phyloP scores from a whole-genome alignment of 1,284 basidiomycete genomes.

The Tetrapyrgos nigripes region DNA sequence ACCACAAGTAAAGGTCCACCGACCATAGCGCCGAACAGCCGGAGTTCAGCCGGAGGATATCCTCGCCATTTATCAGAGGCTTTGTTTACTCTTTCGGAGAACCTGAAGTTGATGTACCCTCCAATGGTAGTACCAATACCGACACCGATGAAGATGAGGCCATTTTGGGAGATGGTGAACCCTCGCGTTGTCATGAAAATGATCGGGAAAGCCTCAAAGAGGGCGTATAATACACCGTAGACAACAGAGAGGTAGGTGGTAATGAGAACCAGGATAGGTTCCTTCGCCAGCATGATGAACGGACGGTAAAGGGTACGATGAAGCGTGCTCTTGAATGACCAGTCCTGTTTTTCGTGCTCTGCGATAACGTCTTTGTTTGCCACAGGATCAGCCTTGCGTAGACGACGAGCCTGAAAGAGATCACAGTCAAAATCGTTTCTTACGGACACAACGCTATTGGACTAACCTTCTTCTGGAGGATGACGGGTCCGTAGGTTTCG shows the following conservation, averaged over 20 bases:
- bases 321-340: conserved; percentile 56
- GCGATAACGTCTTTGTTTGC: conserved; percentile 55
- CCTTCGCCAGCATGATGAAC: conserved; percentile 68
- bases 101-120: conserved; percentile 49
- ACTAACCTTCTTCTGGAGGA: conserved; percentile 26
- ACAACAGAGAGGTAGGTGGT: conserved; percentile 74
- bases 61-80: conserved; percentile 60
- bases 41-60: conserved; percentile 65
- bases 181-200: conserved; percentile 59
- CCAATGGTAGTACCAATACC: conserved; percentile 69
- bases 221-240: conserved; percentile 68
- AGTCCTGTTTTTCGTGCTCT: conserved; percentile 69
- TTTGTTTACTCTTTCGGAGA: conserved; percentile 46
- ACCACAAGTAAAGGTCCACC: conserved; percentile 58
- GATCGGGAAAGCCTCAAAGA: conserved; percentile 68
- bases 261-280: conserved; percentile 72
- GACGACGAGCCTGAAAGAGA: conserved; percentile 41
- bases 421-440: not conserved
- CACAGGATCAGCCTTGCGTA: conserved; percentile 54
- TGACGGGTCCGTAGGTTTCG: conserved; percentile 46
- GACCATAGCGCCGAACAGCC: conserved; percentile 61
- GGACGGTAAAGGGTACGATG: conserved; percentile 66
- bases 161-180: conserved; percentile 63
- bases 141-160: conserved; percentile 75
- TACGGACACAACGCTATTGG: not conserved